Conservation (phyloP, 2,329 filamentous ascomycete genomes). For the Cladosporium sp. region DNA sequence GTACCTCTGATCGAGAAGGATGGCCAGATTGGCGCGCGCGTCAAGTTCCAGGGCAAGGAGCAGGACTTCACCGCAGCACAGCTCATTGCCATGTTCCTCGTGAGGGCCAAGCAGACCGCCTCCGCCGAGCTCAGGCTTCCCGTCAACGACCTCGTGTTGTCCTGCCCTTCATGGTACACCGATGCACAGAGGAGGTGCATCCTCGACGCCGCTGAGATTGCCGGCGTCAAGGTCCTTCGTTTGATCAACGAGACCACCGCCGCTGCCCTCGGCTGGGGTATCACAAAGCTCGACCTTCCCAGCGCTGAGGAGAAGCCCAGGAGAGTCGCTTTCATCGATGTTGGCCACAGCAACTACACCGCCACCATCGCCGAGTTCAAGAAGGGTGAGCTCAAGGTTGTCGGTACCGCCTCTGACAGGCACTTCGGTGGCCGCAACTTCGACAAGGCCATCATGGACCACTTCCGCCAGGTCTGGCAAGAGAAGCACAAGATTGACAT, state of each 20-base stretch:
- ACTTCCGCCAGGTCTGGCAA: conserved; percentile 94
- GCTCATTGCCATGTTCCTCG: conserved; percentile 90
- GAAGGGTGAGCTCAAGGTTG: conserved; percentile 93
- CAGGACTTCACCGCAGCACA: conserved; percentile 92
- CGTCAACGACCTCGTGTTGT: conserved; percentile 89
- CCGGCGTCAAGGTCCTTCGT: conserved; percentile 85
- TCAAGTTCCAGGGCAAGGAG: conserved; percentile 90
- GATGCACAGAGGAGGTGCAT: conserved; percentile 86
- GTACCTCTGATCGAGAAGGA: conserved; percentile 82
- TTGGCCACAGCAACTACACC: conserved; percentile 95
- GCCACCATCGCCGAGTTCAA: conserved; percentile 91
- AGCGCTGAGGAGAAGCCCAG: conserved; percentile 84
- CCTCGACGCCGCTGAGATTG: conserved; percentile 88
- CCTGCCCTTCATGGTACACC: conserved; percentile 94
- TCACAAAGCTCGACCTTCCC: conserved; percentile 94
- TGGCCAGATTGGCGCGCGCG: conserved; percentile 92
- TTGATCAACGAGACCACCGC: conserved; percentile 98
- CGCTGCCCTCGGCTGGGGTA: conserved; percentile 91
- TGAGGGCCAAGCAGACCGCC: conserved; percentile 87
- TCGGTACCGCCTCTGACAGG: conserved; percentile 86
- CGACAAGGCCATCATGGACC: conserved; percentile 89
- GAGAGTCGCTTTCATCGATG: conserved; percentile 86
- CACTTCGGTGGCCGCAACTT: conserved; percentile 98
- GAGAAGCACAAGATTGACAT: conserved; percentile 98
- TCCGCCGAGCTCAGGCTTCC: conserved; percentile 83